A percentile compares a stretch with the other conserved stretches of the same genome.
These are phyloP conservation scores for Talaromyces sp. DNA, from an alignment of 2,329 filamentous ascomycete genomes.

Conservation along the genomic window DNA sequence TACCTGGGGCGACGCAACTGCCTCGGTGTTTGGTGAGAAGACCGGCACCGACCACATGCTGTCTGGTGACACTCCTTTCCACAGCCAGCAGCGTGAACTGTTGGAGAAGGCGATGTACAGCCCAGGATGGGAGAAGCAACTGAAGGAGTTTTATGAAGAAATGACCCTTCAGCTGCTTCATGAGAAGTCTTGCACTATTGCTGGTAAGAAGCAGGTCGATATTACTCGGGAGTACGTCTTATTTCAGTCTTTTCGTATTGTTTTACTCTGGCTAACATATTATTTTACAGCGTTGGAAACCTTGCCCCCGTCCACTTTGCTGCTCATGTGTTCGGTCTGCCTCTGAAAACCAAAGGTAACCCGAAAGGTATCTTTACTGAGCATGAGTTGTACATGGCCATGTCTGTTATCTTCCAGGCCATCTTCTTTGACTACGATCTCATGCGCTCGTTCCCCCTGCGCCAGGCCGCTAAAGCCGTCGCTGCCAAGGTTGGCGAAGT, in stretches of 20 bases:
- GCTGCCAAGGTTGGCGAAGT: conserved; percentile 55
- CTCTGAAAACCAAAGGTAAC: conserved; percentile 49
- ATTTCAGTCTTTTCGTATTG: neutral
- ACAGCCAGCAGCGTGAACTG: conserved; percentile 48
- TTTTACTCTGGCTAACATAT: neutral
- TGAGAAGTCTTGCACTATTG: conserved; percentile 61
- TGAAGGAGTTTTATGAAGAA: conserved; percentile 63
- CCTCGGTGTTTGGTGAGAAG: conserved; percentile 55
- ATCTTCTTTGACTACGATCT: conserved; percentile 64
- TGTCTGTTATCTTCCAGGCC: conserved; percentile 60
- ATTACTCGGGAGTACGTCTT: conserved; percentile 51
- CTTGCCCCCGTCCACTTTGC: conserved; percentile 53
- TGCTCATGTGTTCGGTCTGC: conserved; percentile 50
- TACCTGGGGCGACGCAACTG: conserved; percentile 59
- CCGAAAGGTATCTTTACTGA: conserved; percentile 51
- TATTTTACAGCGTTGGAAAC: conserved; percentile 40
- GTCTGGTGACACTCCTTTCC: conserved; percentile 45
- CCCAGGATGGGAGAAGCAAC: conserved; percentile 55
- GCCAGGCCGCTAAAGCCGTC: conserved; percentile 53
- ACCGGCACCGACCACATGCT: conserved; percentile 54
- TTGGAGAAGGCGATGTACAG: conserved; percentile 56
- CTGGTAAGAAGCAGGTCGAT: conserved; percentile 61
- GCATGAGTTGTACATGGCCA: conserved; percentile 53
- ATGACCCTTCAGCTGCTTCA: conserved; percentile 58
- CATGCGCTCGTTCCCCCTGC: conserved; percentile 60